Conservation (phyloP, 257 asterid species). For the Phtheirospermum japonicum region DNA sequence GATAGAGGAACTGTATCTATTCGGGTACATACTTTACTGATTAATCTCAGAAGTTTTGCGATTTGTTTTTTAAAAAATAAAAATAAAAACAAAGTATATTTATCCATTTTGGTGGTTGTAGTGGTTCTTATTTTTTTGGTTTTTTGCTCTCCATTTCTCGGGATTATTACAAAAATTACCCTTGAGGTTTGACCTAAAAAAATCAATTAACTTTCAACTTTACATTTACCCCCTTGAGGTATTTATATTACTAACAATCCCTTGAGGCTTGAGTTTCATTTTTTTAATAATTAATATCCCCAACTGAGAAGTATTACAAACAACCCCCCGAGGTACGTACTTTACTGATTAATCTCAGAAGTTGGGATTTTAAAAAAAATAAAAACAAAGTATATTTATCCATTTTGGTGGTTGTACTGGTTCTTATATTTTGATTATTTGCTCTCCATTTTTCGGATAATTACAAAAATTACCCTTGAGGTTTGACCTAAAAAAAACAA, state of each 20-base stretch:
- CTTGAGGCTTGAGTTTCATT: background rate
- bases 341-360: background rate
- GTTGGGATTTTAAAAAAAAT: too few species aligned
- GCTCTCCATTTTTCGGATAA: background rate
- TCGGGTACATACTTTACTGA: slow-evolving; percentile 46
- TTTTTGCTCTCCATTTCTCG: background rate
- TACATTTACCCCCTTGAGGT: background rate
- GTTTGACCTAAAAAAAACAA: background rate
- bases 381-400: too few species aligned
- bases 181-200: background rate
- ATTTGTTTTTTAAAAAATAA: too few species aligned
- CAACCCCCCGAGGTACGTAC: too few species aligned
- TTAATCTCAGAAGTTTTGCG: background rate
- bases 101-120: too few species aligned
- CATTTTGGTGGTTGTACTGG: too few species aligned
- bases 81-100: too few species aligned
- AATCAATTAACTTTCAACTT: background rate
- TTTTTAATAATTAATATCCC: background rate
- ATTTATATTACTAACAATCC: too few species aligned
- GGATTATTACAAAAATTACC: background rate
- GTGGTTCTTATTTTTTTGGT: too few species aligned
- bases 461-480: slow-evolving; percentile 1
- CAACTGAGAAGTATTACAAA: too few species aligned
- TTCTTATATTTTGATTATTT: too few species aligned
- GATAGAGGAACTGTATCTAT: slow-evolving; percentile 76